Evolutionary conservation across 495 filamentous ascomycete genomes (phyloP).

Genomic region (Hyphodiscus hymeniophilus): DNA sequence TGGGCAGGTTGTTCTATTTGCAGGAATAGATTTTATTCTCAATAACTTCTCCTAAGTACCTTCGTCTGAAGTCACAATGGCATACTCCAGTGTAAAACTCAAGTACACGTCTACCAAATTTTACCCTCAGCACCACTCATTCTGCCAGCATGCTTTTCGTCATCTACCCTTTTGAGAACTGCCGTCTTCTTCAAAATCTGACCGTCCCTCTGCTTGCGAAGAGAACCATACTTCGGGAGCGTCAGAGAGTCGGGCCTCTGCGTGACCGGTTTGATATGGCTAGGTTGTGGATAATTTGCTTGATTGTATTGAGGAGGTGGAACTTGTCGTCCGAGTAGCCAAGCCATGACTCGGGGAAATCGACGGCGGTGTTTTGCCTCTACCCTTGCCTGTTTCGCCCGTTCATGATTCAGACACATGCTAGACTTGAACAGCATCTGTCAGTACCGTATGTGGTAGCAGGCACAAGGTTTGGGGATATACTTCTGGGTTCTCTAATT

Average conservation of each 20-base stretch:
- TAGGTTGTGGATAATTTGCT: neutral
- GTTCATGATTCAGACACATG: neutral
- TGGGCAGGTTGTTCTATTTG: no score
- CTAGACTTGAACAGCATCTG: neutral
- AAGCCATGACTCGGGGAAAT: neutral
- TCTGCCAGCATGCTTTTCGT: no score
- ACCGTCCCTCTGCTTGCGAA: neutral
- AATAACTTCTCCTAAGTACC: no score
- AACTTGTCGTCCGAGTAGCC: neutral
- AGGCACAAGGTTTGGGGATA: neutral
- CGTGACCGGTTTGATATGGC: neutral
- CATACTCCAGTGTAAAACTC: no score
- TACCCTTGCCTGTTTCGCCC: neutral
- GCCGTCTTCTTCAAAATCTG: no score
- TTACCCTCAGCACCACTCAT: no score
- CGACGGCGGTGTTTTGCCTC: neutral
- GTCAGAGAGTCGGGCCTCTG: conserved; percentile 6
- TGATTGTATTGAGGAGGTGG: conserved; percentile 2
- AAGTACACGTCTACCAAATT: no score
- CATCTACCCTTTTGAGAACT: no score
- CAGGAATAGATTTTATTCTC: no score
- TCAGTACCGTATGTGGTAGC: neutral
- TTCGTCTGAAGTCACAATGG: no score
- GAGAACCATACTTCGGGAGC: neutral
- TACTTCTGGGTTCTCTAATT: neutral